Conservation (phyloP, 306 rosid genomes). For the Castanea sativa region DNA sequence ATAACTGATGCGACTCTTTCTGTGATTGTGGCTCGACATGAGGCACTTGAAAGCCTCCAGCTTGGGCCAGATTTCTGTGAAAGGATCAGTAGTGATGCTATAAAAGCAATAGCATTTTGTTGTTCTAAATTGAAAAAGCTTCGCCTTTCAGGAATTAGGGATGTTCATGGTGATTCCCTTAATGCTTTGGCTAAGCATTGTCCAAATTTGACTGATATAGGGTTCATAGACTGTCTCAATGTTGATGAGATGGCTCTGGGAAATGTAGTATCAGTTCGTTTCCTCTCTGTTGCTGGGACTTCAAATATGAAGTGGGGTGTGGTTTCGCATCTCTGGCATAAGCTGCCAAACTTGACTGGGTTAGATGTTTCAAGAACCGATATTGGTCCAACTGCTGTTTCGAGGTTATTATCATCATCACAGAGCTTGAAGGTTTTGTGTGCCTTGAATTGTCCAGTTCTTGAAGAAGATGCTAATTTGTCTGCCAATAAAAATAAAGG, state of each 20-base stretch:
- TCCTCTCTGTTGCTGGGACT: slow-evolving; percentile 93
- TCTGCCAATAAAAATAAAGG: slow-evolving; percentile 65
- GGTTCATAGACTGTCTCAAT: slow-evolving; percentile 89
- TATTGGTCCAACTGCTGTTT: slow-evolving; percentile 69
- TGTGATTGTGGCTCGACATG: slow-evolving; percentile 89
- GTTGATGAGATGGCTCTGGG: slow-evolving; percentile 85
- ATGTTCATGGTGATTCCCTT: slow-evolving; percentile 78
- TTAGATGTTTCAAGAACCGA: slow-evolving; percentile 97
- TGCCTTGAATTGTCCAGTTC: slow-evolving; percentile 85
- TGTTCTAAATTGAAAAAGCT: slow-evolving; percentile 74
- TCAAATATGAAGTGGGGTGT: slow-evolving; percentile 84
- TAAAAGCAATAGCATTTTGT: slow-evolving; percentile 81
- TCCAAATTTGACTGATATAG: slow-evolving; percentile 69
- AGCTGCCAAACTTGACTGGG: slow-evolving; percentile 80
- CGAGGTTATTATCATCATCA: slow-evolving; percentile 71
- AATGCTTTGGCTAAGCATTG: slow-evolving; percentile 78
- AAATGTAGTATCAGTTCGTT: slow-evolving; percentile 68
- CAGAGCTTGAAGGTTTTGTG: slow-evolving; percentile 75
- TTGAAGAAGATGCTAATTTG: slow-evolving; percentile 72
- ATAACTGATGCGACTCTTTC: slow-evolving; percentile 97
- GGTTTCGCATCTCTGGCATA: slow-evolving; percentile 86
- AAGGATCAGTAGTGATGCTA: slow-evolving; percentile 97
- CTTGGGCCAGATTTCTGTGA: slow-evolving; percentile 99
- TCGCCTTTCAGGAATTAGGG: slow-evolving; percentile 86
- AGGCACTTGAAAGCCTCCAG: slow-evolving; percentile 91